Evolutionary conservation across 257 asterid genomes (phyloP), one percentile per base, ranked within the genome.

Genomic region (Solanum appendiculatum): DNA sequence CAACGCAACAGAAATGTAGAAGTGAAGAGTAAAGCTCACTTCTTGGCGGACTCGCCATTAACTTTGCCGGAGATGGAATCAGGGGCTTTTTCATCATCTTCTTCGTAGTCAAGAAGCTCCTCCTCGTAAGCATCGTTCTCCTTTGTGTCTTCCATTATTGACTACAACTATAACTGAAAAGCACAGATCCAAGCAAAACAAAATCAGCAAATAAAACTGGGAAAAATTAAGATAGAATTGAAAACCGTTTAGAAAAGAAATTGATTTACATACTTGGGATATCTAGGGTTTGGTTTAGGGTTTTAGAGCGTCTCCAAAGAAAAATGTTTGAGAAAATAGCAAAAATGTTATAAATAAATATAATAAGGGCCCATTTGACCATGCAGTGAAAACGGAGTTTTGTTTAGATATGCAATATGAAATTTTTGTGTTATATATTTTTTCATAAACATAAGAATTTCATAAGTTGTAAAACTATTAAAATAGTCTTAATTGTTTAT

Each of bases 81-180:
- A 11, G 91, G 93, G 82, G 94, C 96, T 86, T 94, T 95, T 64
- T 96, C 98, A 18, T 96, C 99, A 37, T 96, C 99, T 86, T 96
- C 99, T 86, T 96, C 99, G 90, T 96, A 96, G 91, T 96, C 99
- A 74, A 96, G 94, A 85, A 96, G 98, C 96, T 96, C 99, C 89
- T 96, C 98, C 88, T 95, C 99, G 89, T 95, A 96, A 2, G 95
- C 95, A 29, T 96, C 99, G 95, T 85, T 92, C 68, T 96, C 97
- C 92, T 93, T 95, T 3, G 88, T 90, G 25, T 96, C 99, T 42
- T 94, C 96, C 98, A 96, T 96, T 51, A 73, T 81, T 64, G 48
- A 51, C 60, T 84, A 12, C 78, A 48, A 36, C 88, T 87, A 10
- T 7, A 9, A 14, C 85, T 64, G 29, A 66, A 81, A 72, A 36